phyloP scores from a whole-genome alignment of 768 basidiomycete species.

The Gloeophyllum trabeum region DNA sequence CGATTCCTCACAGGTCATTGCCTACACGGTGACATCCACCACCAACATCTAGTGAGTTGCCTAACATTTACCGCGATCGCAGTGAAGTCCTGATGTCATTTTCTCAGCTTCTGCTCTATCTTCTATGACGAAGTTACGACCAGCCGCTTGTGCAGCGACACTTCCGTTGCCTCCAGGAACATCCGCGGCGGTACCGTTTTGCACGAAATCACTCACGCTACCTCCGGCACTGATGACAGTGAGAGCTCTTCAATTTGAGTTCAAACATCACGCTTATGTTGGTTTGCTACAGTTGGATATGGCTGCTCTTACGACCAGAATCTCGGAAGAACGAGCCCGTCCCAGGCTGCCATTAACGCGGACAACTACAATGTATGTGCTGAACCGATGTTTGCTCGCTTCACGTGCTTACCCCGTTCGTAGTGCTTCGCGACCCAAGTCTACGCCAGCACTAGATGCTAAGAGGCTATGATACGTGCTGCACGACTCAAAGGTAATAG shows the following conservation, averaged over 20 bases:
- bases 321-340: constrained; percentile 14
- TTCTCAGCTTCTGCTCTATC: constrained; percentile 31
- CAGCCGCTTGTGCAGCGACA: constrained; percentile 27
- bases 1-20: too few species aligned
- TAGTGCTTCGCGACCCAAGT: too few species aligned
- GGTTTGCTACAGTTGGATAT: constrained; percentile 17
- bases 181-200: constrained; percentile 36
- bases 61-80: too few species aligned
- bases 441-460: too few species aligned
- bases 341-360: constrained; percentile 23
- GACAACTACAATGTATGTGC: constrained; percentile 39
- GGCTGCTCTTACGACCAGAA: constrained; percentile 27
- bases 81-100: too few species aligned
- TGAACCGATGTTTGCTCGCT: too few species aligned
- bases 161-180: constrained; percentile 30
- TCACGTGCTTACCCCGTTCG: too few species aligned
- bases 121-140: constrained; percentile 35
- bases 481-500: too few species aligned
- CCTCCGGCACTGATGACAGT: too few species aligned
- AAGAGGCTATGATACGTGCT: too few species aligned
- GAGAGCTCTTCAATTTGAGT: constrained; percentile 26
- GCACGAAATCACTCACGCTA: constrained; percentile 40
- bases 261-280: constrained; percentile 13
- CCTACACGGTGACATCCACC: constrained; percentile 32
- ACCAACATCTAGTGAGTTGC: constrained; percentile 42